Conservation (phyloP, 1,284 basidiomycete species). For the Pseudozyma sp. region DNA sequence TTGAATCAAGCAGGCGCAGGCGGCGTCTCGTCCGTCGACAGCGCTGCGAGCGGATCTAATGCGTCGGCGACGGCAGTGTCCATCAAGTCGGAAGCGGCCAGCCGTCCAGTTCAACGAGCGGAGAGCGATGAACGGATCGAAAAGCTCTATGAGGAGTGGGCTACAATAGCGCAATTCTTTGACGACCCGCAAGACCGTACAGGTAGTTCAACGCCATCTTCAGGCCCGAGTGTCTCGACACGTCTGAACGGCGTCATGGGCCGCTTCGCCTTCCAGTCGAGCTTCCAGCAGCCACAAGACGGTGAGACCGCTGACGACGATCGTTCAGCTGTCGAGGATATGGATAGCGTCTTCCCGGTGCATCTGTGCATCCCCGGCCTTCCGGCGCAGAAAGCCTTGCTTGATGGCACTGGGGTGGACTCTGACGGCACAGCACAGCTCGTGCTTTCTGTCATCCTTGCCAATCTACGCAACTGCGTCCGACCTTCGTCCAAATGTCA, state of each 20-base stretch:
- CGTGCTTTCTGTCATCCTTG: slow-evolving; percentile 84
- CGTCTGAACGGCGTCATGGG: slow-evolving; percentile 23
- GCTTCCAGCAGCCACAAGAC: slow-evolving; percentile 43
- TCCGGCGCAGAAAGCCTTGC: slow-evolving; percentile 19
- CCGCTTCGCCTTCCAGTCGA: slow-evolving; percentile 47
- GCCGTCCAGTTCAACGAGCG: slow-evolving; percentile 25
- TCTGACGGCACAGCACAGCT: slow-evolving; percentile 83
- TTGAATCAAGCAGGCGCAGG: slow-evolving; percentile 3
- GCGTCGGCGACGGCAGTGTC: slow-evolving; percentile 39
- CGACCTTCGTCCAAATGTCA: slow-evolving; percentile 87
- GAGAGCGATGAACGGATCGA: slow-evolving; percentile 66
- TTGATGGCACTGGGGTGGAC: slow-evolving; percentile 11
- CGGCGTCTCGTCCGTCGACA: slow-evolving; percentile 22
- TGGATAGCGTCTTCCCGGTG: slow-evolving; percentile 47
- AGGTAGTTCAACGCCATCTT: slow-evolving; percentile 1
- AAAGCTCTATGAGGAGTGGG: slow-evolving; percentile 66
- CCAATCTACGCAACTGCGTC: slow-evolving; percentile 88
- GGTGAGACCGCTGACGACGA: slow-evolving; percentile 9
- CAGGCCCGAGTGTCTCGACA: slow-evolving; percentile 11
- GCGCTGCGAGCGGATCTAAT: slow-evolving; percentile 34
- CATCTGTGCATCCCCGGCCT: slow-evolving; percentile 59
- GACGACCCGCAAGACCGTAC: slow-evolving; percentile 12
- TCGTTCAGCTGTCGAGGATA: slow-evolving; percentile 13
- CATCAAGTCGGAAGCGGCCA: slow-evolving; percentile 26
- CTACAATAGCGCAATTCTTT: slow-evolving; percentile 48